A percentile compares a stretch with the other conserved stretches of the same genome.
Conservation (phyloP, 108 stramenopile genomes). For the Nitzschia sp. region DNA sequence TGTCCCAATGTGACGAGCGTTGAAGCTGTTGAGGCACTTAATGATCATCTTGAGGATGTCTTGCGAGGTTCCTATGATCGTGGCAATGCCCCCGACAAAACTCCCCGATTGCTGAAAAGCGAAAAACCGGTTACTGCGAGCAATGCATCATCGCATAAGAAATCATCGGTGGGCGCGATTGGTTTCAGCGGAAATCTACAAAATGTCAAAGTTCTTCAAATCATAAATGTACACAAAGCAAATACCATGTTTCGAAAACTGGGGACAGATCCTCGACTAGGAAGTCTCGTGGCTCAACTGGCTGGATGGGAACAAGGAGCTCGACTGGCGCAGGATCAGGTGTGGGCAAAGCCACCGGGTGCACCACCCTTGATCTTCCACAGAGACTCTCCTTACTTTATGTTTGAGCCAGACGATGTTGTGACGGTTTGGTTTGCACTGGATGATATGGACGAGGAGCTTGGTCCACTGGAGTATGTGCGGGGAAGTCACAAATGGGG, state of each 20-base stretch:
- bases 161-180: slow-evolving; percentile 19
- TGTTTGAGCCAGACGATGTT: slow-evolving; percentile 72
- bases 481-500: slow-evolving; percentile 72
- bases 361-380: slow-evolving; percentile 76
- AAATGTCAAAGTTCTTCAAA: slow-evolving; percentile 70
- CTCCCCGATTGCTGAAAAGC: slow-evolving; percentile 43
- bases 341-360: slow-evolving; percentile 82
- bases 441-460: slow-evolving; percentile 77
- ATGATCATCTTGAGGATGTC: slow-evolving; percentile 63
- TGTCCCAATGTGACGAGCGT: slow-evolving; percentile 43
- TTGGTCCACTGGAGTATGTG: slow-evolving; percentile 84
- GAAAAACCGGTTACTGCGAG: slow-evolving; percentile 21
- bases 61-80: slow-evolving; percentile 71
- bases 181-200: slow-evolving; percentile 50
- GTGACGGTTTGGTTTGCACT: slow-evolving; percentile 85
- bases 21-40: slow-evolving; percentile 42
- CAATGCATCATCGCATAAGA: slow-evolving; percentile 16
- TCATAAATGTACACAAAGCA: slow-evolving; percentile 84
- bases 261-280: slow-evolving; percentile 47
- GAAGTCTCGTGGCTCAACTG: slow-evolving; percentile 58
- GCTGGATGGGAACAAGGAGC: slow-evolving; percentile 70
- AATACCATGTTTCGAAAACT: slow-evolving; percentile 63
- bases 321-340: slow-evolving; percentile 82
- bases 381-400: slow-evolving; percentile 85
- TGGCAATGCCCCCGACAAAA: slow-evolving; percentile 64